Evolutionary conservation across 2,329 filamentous ascomycete species (phyloP), one percentile per base, ranked within the genome.

Genomic region (Biscogniauxia marginata): DNA sequence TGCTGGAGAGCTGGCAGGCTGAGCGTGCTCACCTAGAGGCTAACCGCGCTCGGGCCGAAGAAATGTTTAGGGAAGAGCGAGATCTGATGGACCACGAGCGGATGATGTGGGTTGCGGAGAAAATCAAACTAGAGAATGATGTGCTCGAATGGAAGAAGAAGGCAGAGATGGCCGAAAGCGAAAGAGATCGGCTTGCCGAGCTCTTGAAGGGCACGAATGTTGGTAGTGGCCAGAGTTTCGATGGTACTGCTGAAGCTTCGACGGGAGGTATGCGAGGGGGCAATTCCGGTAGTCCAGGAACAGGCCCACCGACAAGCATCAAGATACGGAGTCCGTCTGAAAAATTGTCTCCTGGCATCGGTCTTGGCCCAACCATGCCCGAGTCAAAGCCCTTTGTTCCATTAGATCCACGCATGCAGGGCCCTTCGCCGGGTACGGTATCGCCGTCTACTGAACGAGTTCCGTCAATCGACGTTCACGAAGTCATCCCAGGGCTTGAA

Each of bases 401-500:
- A 4, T 68, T 80, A 48, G 75, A 79, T 58, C 76, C 77, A 23
- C 75, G 76, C 43, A 79, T 77, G 66, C 76, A 79, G 55, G 71
- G 71, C 4, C 63, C 70, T 30, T 71, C 73, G 7, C 71, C 74
- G 4, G 63, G 51, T 18, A 49, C 48, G 24, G 30, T 20, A 2
- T 53, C 63, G 9, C 58, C 63, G 13, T 52, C 52, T 48, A 16
- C 63, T 8, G 52, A 69, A 4, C 74, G 71, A 16, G 68, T 77
- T 1, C 76, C 79, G 3, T 75, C 80, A 23, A 82, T 86, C 50
- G 84, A 86, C 56, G 79, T 86, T 8, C 77, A 80, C 46, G 77
- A 81, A 57, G 80, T 85, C 22, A 78, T 85, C 61, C 81, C 83
- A 3, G 78, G 79, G 24, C 71, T 86, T n/a, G 84, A 86, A 65